Percentiles rank a stretch among this genome's conserved stretches.
These are phyloP conservation scores for Aspergillus haitiensis DNA, from an alignment of 495 filamentous ascomycete species.

Conservation along the genomic window DNA sequence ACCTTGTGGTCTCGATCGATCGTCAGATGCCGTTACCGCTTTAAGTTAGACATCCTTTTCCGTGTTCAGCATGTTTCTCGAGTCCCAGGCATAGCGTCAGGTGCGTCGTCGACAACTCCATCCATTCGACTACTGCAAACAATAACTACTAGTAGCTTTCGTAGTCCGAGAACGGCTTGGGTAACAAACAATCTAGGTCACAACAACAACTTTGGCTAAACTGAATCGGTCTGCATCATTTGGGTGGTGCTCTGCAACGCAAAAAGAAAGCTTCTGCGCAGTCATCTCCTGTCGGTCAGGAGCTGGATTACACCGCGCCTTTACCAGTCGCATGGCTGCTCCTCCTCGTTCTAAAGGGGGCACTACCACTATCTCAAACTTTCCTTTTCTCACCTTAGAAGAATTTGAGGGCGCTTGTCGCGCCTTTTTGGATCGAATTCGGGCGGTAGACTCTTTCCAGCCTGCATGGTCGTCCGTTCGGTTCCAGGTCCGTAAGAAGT, in stretches of 20 bases:
- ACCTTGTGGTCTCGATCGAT: conserved; percentile 8
- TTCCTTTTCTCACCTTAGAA: conserved; percentile 56
- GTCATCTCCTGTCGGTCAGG: conserved; percentile 19
- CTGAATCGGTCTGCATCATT: conserved; percentile 20
- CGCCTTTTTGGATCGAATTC: conserved; percentile 55
- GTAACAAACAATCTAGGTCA: not conserved
- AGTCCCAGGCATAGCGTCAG: not conserved
- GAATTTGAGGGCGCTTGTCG: conserved; percentile 64
- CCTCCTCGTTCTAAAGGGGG: not conserved
- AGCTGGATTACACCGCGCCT: conserved; percentile 23
- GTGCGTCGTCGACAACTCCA: not conserved
- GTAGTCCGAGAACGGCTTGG: conserved; percentile 15
- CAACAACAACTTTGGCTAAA: not conserved
- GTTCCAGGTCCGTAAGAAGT: conserved; percentile 31
- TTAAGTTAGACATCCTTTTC: conserved; percentile 3
- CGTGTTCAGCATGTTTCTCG: conserved; percentile 13
- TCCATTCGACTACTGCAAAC: conserved; percentile 16
- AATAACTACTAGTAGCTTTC: conserved; percentile 9
- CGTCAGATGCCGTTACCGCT: conserved; percentile 1
- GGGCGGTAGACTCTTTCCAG: conserved; percentile 22
- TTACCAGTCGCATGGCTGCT: conserved; percentile 29
- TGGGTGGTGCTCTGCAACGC: conserved; percentile 9
- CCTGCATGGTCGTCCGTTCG: conserved; percentile 32
- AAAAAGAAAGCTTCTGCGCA: conserved; percentile 8
- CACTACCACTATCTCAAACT: conserved; percentile 26